Evolutionary conservation across 768 basidiomycete genomes (phyloP).

Genomic region (Tephrocybe sp.): DNA sequence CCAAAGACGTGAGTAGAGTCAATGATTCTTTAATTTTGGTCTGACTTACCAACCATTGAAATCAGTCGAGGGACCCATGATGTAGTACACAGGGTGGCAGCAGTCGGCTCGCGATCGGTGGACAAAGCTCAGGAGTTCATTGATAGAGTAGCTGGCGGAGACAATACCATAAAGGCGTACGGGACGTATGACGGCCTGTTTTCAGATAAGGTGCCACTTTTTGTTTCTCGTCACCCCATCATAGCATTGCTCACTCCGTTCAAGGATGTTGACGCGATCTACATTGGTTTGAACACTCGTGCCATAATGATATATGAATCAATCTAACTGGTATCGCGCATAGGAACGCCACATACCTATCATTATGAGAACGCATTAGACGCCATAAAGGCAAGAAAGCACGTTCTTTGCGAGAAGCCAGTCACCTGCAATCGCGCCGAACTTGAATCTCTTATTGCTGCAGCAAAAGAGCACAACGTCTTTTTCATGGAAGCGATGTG

Average conservation of each 20-base stretch:
- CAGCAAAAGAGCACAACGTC: conserved; percentile 74
- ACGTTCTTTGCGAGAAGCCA: conserved; percentile 88
- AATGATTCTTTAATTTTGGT: neutral
- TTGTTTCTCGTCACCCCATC: neutral
- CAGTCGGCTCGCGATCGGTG: conserved; percentile 74
- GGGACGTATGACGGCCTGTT: conserved; percentile 76
- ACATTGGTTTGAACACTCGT: conserved; percentile 50
- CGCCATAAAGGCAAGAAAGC: conserved; percentile 76
- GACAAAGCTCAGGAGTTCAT: conserved; percentile 74
- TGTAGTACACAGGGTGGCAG: conserved; percentile 63
- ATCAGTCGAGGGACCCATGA: conserved; percentile 58
- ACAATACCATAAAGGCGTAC: conserved; percentile 59
- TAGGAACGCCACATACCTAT: conserved; percentile 81
- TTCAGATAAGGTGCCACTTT: conserved; percentile 51
- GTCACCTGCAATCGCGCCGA: conserved; percentile 78
- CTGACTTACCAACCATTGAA: neutral
- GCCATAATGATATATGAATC: neutral
- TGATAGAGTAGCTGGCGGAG: conserved; percentile 43
- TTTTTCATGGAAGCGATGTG: conserved; percentile 95
- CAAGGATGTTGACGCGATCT: conserved; percentile 72
- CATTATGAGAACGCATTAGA: conserved; percentile 79
- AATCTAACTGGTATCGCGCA: neutral
- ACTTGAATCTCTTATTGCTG: conserved; percentile 63
- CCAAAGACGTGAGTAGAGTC: conserved; percentile 54
- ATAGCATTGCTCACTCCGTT: neutral